Evolutionary conservation across 1,284 basidiomycete species (phyloP), one percentile per base, ranked within the genome.

Genomic region (Sporisorium exsertum): DNA sequence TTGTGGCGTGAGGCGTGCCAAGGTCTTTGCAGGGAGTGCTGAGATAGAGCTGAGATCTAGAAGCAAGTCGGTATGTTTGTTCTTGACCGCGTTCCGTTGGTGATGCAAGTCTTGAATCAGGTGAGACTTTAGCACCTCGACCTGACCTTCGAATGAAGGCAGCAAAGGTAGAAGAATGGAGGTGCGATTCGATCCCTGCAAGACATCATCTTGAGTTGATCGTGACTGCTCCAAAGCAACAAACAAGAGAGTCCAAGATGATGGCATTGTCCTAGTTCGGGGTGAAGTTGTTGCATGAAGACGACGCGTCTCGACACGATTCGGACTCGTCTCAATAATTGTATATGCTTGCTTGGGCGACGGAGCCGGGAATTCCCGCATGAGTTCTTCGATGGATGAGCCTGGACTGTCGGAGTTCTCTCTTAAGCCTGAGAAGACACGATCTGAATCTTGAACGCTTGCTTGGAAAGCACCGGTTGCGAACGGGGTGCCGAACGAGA

Each of bases 41-140:
- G 69, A 58, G n/a, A 62, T 37, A 4, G 46, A 58, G 49, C 69
- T 56, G 20, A 72, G 59, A 24, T 72, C 69, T 1, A 72, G 52
- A n/a, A 33, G 65, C 27, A 50, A 43, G 6, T 56, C 43, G 26
- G 66, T 12, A 0, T 40, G 15, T 24, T 18, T 40, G 8, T 46
- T 18, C 3, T 29, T 6, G 43, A 15, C 16, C 2, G 4, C 5
- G 9, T 22, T 20, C n/a, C 2, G 33, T 6, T 29, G 18, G 3
- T 20, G 32, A 0, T 32, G 55, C 43, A 37, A 8, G 50, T 55
- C 6, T 16, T 43, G 20, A 24, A 13, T 8, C 13, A 71, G 37
- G 13, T 58, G 49, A 2, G 22, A 2, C 18, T 35, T 46, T 9
- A 70, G 37, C 2, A 5, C 37, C n/a, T 51, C 20, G 16, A 54